Evolutionary conservation across 139 green algal species (phyloP).

Genomic region (Tetratostichococcus sp.): DNA sequence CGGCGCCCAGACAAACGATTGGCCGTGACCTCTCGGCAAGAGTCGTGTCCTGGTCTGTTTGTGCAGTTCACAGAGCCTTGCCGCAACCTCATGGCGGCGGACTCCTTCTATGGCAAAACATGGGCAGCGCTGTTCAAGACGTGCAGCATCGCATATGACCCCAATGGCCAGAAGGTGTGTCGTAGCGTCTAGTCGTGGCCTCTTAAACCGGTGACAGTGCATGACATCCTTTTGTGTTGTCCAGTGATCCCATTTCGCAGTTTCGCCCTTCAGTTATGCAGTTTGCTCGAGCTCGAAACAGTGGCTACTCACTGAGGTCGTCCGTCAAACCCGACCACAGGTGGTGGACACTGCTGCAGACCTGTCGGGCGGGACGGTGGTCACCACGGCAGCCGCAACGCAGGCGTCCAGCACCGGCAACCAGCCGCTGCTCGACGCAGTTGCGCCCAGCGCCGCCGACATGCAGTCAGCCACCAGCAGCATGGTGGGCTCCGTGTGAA

Average conservation of each 20-base stretch:
- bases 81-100: neutral
- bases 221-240: too few species aligned
- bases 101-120: neutral
- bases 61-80: neutral
- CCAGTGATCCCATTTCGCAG: too few species aligned
- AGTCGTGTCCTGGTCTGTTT: neutral
- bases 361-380: neutral
- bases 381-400: neutral
- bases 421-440: neutral
- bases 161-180: neutral
- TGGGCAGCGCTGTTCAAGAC: neutral
- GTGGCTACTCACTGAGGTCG: too few species aligned
- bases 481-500: neutral
- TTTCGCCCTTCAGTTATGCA: too few species aligned
- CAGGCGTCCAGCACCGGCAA: neutral
- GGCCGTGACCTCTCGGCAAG: too few species aligned
- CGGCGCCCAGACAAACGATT: too few species aligned
- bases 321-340: too few species aligned
- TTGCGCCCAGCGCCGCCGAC: neutral
- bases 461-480: neutral
- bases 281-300: too few species aligned
- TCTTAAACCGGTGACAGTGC: too few species aligned
- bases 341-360: neutral
- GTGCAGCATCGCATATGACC: neutral
- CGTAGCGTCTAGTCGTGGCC: too few species aligned